These are phyloP conservation scores for Orbilia blumenaviensis DNA, from an alignment of 2,329 filamentous ascomycete species.

Conservation along the genomic window DNA sequence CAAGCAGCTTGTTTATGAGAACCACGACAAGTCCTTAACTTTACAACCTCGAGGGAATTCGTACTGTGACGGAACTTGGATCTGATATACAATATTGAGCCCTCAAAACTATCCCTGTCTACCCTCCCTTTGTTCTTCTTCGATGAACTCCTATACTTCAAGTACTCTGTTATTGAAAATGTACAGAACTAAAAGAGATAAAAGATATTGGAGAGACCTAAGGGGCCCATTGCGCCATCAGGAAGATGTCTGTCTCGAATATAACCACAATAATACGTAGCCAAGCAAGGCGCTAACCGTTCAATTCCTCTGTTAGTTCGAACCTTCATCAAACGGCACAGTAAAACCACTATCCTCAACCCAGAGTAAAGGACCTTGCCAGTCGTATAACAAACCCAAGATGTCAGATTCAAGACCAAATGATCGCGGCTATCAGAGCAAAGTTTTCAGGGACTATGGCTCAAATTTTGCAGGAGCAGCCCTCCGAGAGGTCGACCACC, in stretches of 20 bases:
- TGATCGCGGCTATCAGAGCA: slow-evolving; percentile 31
- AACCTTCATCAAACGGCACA: background rate
- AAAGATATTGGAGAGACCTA: slow-evolving; percentile 36
- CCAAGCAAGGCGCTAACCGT: slow-evolving; percentile 22
- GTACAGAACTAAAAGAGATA: slow-evolving; percentile 40
- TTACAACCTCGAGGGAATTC: background rate
- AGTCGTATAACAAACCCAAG: slow-evolving; percentile 8
- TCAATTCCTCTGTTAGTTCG: slow-evolving; percentile 1
- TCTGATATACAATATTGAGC: background rate
- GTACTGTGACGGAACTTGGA: background rate
- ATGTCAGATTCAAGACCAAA: slow-evolving; percentile 27
- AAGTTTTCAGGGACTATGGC: slow-evolving; percentile 27
- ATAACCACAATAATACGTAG: background rate
- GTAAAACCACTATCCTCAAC: background rate
- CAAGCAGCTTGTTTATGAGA: background rate
- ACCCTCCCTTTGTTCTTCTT: background rate
- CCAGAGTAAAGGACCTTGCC: slow-evolving; percentile 6
- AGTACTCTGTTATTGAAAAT: slow-evolving; percentile 2
- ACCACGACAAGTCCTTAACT: background rate
- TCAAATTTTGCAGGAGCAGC: slow-evolving; percentile 12
- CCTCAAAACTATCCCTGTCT: background rate
- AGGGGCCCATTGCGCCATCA: slow-evolving; percentile 25
- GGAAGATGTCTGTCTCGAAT: slow-evolving; percentile 42
- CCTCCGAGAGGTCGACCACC: slow-evolving; percentile 27
- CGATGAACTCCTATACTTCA: background rate